Base-by-base conservation (phyloP, 1,284 basidiomycete genomes). In the Fomitopsis betulina region DNA sequence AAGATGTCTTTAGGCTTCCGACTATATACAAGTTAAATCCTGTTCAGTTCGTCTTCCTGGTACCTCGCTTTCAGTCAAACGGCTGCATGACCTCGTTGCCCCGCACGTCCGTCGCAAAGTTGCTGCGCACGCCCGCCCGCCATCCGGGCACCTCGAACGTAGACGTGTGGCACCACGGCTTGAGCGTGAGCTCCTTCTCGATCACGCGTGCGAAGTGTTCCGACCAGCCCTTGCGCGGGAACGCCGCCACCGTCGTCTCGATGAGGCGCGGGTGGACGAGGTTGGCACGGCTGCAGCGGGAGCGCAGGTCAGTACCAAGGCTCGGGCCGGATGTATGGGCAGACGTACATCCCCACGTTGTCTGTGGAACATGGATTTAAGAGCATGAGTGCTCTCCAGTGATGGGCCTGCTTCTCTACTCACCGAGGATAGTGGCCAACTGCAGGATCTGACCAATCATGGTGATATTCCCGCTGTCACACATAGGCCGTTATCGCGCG, bases 401-500 rank as follows among this genome's bases (percentile, higher is more conserved):
- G 32, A 32, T 19, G 3, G 12, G 37, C 25, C 25, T 37, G 1
- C 10, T 12, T 1, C 6, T 8, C 25, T 5, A 62, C 76, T 30
- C 58, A 80, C 79, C 70, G 13, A 82, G 72, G 57, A 82, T 78
- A 1, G 79, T 82, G 5, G 80, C 76, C 17, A 83, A 71, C 63
- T 82, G 80, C n/a, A 82, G 68, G 17, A 81, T 73, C 62, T 82
- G 78, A 4, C 81, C 80, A 53, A 82, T 75, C 70, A 76, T 73
- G 1, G 81, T 81, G 61, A 83, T 83, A 60, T 81, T 82, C 1
- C 80, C 80, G 1, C 71, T 70, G 53, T 39, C 21, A 5, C 25
- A 47, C 45, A 39, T 9, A 13, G 33, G 23, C 9, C 10, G 32
- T 21, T 12, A 12, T 37, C 12, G 39, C 35, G 39, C 9, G 21